Evolutionary conservation across 116 monocot species (phyloP).

Genomic region (Iris pallida): DNA sequence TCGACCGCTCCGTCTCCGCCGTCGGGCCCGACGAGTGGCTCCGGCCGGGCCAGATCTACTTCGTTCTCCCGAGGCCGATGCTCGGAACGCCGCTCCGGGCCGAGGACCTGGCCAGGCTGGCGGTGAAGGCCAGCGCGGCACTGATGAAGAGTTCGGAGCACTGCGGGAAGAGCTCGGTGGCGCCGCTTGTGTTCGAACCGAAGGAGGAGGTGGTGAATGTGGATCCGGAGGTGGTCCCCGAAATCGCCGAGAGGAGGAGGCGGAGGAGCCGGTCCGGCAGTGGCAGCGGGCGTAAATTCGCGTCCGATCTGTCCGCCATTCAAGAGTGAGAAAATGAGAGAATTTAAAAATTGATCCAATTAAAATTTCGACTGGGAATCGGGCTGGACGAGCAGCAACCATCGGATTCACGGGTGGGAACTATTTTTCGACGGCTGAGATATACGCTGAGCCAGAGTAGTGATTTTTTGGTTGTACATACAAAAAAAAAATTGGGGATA

Average conservation of each 20-base stretch:
- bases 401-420: too few relatives aligned
- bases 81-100: slow-evolving; percentile 23
- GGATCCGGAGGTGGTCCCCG: neutral
- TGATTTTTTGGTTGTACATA: too few relatives aligned
- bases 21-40: slow-evolving; percentile 19
- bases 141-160: slow-evolving; percentile 1
- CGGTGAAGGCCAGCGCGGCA: slow-evolving; percentile 30
- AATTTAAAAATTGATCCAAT: too few relatives aligned
- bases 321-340: slow-evolving; percentile 19
- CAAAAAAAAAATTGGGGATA: too few relatives aligned
- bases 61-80: slow-evolving; percentile 37
- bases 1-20: slow-evolving; percentile 26
- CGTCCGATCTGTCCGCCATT: slow-evolving; percentile 31
- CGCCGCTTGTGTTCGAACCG: slow-evolving; percentile 20
- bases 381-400: too few relatives aligned
- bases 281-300: slow-evolving; percentile 26
- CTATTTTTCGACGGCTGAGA: too few relatives aligned
- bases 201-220: slow-evolving; percentile 3
- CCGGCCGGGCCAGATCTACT: slow-evolving; percentile 46
- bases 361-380: too few relatives aligned
- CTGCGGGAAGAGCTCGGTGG: neutral
- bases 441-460: too few relatives aligned
- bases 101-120: slow-evolving; percentile 43
- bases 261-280: neutral
- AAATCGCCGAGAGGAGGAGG: neutral